phyloP scores from a whole-genome alignment of 2,329 filamentous ascomycete genomes.

The Nigrograna mackinnonii region DNA sequence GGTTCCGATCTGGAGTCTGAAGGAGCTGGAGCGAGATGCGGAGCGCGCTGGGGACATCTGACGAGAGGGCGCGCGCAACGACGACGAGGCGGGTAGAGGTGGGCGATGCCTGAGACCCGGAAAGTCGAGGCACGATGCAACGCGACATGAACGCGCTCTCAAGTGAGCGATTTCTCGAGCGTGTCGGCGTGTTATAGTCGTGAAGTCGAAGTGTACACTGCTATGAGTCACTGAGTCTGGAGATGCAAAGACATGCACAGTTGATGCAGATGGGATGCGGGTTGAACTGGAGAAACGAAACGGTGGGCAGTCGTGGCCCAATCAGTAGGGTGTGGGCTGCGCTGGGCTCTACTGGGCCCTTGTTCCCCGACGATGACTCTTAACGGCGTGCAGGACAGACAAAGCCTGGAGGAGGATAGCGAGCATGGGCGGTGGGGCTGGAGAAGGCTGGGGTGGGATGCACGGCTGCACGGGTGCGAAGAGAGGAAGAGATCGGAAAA shows the following conservation, averaged over 20 bases:
- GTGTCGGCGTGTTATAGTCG: conserved; percentile 47
- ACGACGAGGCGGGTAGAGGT: conserved; percentile 23
- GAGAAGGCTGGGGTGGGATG: no score
- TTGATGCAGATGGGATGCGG: no score
- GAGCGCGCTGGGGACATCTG: no score
- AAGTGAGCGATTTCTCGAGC: conserved; percentile 26
- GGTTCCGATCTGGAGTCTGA: conserved; percentile 5
- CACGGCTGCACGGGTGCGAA: no score
- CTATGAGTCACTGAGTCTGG: conserved; percentile 38
- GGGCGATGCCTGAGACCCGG: conserved; percentile 35
- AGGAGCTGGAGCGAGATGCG: conserved; percentile 11
- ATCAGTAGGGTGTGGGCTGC: conserved; percentile 19
- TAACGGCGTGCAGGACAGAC: conserved; percentile 10
- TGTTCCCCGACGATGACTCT: conserved; percentile 40
- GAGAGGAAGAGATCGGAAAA: no score
- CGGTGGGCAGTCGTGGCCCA: conserved; percentile 30
- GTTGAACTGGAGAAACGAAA: conserved; percentile 31
- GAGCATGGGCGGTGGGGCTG: not conserved
- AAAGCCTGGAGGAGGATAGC: not conserved
- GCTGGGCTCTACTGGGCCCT: no score
- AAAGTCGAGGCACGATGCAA: conserved; percentile 21
- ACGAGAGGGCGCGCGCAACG: conserved; percentile 9
- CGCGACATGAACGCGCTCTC: conserved; percentile 34
- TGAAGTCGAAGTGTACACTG: conserved; percentile 28
- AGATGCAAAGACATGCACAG: no score